Evolutionary conservation across 495 filamentous ascomycete genomes (phyloP).

Genomic region (Aspergillus indologenus): DNA sequence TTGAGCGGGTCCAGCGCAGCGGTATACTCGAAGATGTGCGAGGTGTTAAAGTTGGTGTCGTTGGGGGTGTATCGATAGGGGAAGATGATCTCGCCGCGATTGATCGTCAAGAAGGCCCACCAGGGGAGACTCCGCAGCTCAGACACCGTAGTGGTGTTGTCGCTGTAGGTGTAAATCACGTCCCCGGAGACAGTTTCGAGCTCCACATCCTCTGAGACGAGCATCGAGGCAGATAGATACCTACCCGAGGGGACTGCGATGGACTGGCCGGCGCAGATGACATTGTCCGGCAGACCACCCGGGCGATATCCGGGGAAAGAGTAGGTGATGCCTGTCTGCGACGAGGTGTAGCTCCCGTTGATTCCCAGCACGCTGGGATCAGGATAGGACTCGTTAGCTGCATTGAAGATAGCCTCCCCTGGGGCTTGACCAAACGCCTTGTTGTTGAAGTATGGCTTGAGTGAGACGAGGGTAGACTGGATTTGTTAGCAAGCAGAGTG

Average conservation of each 20-base stretch:
- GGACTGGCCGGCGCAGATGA: background rate
- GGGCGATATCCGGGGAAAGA: background rate
- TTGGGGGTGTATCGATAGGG: background rate
- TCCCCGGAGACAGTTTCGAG: background rate
- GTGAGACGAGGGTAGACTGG: background rate
- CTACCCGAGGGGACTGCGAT: background rate
- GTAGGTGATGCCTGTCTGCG: background rate
- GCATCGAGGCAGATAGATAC: background rate
- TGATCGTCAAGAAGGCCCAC: slow-evolving; percentile 4
- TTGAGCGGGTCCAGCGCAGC: background rate
- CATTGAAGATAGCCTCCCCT: background rate
- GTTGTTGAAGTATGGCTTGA: slow-evolving; percentile 3
- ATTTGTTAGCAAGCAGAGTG: too few species aligned
- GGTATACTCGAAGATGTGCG: slow-evolving; percentile 4
- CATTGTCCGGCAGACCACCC: background rate
- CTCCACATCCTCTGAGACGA: background rate
- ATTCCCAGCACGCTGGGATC: background rate
- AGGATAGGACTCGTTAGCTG: background rate
- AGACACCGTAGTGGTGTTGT: background rate
- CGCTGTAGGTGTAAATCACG: background rate
- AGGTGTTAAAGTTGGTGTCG: slow-evolving; percentile 6
- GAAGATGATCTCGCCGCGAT: slow-evolving; percentile 4
- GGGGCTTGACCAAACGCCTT: background rate
- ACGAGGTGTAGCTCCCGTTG: background rate
- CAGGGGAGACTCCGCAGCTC: slow-evolving; percentile 2